Evolutionary conservation across 2,329 filamentous ascomycete species (phyloP), one percentile per base, ranked within the genome.

Genomic region (Teratosphaeria destructans): DNA sequence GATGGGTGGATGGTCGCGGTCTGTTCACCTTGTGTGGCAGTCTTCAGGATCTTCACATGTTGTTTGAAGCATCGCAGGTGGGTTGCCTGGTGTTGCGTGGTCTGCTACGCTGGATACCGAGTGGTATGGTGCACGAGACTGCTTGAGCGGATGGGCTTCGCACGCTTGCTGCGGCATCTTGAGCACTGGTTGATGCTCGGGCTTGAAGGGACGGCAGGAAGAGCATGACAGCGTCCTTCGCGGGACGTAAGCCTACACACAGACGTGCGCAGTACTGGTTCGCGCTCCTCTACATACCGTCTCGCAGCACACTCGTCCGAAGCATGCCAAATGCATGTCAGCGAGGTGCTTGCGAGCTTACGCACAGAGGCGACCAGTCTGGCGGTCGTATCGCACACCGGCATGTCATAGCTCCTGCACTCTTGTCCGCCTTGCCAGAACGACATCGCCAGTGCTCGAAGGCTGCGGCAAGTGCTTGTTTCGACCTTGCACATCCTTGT

Each of bases 231-330:
- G 59, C 62, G 56, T 59, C 64, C 59, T 26, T 19, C 43, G 37
- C 52, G 66, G 70, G 66, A 68, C 69, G 59, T 69, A 37, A 62
- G 67, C 67, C 74, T 71, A 79, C 81, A 76, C 65, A 79, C 79
- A 74, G 75, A 75, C 75, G 58, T 35, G 66, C 67, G 68, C 62
- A 63, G 66, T 60, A 49, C 63, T 65, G 53, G 63, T 58, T 58
- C 65, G 69, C 70, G 19, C 69, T 68, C 63, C 37, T 64, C 69
- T 70, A 75, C 76, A 43, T 49, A 55, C 57, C 56, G 64, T 67
- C 62, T 59, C 54, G 54, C 43, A 57, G 60, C 64, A 75, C 79
- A 81, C 82, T 84, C 80, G 83, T 77, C 82, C 69, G 82, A 82
- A 84, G 74, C 81, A 76, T 74, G 72, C 71, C 69, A 53, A 61